Evolutionary conservation across 805 yeast species (phyloP), one percentile per base, ranked within the genome.

Genomic region (Monosporozyma siamensis): DNA sequence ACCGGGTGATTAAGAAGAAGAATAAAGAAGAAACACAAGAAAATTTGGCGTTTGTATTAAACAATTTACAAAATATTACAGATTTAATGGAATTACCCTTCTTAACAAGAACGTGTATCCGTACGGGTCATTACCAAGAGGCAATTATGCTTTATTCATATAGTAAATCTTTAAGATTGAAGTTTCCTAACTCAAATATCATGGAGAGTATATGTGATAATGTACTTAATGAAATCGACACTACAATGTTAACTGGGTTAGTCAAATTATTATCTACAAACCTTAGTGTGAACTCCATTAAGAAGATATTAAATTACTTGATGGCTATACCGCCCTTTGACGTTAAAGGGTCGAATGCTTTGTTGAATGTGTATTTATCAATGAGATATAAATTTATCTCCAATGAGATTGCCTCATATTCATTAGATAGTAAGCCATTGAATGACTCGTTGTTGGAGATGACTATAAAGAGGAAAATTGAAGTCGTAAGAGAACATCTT

Each of bases 31-130:
- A 32, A 32, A 18, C 35, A 17, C 35, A 32, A 32, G 35, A 32
- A 18, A 32, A 32, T 32, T 51, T 64, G 11, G 69, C 70, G 3
- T 49, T 54, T 4, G 71, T 80, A 23, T 63, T 79, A 34, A 70
- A 71, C 38, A 80, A 82, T 50, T 72, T 87, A 54, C 88, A 81
- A 47, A 75, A 78, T 31, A 69, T 89, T 9, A 72, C 82, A 46
- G 95, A 85, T 52, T 72, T 89, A 8, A 66, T 90, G 50, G 95
- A 86, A 55, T 65, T 92, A 26, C 97, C 98, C 1, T 72, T 94
- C 1, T 60, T 90, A 38, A 79, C 90, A 26, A 72, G 79, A 38
- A 78, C 89, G n/a, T 86, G 97, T 61, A 85, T 89, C 9, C 70
- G 77, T 38, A 81, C 82, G 38, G 95, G 95, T 0, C 84, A 83